Percentiles rank a stretch among this genome's conserved stretches.
Conservation (phyloP, 352 stramenopile species). For the Plasmopara viticola region DNA sequence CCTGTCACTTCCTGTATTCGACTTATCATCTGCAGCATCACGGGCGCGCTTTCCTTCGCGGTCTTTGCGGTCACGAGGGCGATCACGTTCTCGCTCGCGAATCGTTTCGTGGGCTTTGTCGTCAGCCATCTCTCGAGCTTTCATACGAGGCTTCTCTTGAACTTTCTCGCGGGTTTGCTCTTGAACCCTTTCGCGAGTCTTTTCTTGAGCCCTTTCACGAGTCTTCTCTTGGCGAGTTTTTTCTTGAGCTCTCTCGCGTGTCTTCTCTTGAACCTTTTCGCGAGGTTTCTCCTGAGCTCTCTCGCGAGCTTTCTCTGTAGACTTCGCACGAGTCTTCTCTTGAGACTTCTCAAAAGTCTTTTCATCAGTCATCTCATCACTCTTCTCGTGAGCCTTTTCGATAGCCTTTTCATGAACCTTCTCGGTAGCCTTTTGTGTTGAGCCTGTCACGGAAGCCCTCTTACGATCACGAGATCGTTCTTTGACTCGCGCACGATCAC, state of each 20-base stretch:
- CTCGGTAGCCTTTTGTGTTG: slow-evolving; percentile 13
- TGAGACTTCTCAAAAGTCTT: background rate
- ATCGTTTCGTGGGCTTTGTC: slow-evolving; percentile 18
- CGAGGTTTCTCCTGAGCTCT: background rate
- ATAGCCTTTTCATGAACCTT: slow-evolving; percentile 4
- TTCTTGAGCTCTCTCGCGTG: background rate
- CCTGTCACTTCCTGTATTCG: slow-evolving; percentile 15
- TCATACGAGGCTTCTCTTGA: background rate
- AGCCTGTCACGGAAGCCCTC: background rate
- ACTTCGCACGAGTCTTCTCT: slow-evolving; percentile 1
- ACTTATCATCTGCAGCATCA: slow-evolving; percentile 26
- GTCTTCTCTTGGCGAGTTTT: background rate
- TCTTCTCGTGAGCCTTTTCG: background rate
- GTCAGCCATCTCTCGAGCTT: background rate
- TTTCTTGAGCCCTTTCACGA: background rate
- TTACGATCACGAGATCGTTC: slow-evolving; percentile 19
- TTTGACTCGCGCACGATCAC: slow-evolving; percentile 24
- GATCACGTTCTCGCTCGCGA: slow-evolving; percentile 21
- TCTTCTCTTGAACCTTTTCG: background rate
- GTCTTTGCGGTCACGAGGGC: slow-evolving; percentile 31
- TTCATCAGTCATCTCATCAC: background rate
- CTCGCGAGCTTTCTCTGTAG: slow-evolving; percentile 18
- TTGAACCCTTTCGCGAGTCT: background rate
- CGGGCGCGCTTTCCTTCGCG: slow-evolving; percentile 31
- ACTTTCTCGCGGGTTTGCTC: background rate